Conservation (phyloP, 371 early-diverging fungal genomes). For the Syncephalastrum sp. region DNA sequence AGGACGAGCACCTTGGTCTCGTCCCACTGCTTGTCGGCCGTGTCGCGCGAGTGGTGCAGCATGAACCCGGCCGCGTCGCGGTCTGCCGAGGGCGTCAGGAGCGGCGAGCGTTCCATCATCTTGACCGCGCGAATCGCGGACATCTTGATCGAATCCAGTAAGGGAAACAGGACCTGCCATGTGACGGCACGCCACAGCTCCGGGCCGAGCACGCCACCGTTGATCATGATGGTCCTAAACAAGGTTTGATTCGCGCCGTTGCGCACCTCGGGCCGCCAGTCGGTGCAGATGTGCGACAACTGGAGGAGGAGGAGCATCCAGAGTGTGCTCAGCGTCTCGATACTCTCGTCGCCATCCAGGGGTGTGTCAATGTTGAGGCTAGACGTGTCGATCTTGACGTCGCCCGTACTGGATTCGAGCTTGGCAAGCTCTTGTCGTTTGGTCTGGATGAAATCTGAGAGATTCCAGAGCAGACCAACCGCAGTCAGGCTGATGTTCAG, state of each 20-base stretch:
- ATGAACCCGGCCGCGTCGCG: conserved; percentile 44
- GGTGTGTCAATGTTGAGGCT: conserved; percentile 34
- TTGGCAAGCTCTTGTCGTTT: conserved; percentile 55
- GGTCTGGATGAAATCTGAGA: conserved; percentile 80
- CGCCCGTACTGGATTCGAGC: conserved; percentile 4
- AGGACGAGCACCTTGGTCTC: conserved; percentile 89
- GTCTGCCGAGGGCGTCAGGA: conserved; percentile 22
- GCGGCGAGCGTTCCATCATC: conserved; percentile 25
- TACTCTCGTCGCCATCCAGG: conserved; percentile 44
- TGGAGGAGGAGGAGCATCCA: conserved; percentile 88
- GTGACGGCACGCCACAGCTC: conserved; percentile 84
- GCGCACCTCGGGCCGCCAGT: conserved; percentile 89
- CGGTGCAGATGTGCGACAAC: conserved; percentile 82
- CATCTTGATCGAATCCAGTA: conserved; percentile 77
- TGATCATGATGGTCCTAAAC: conserved; percentile 89
- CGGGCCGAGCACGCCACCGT: conserved; percentile 67
- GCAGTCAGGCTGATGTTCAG: conserved; percentile 94
- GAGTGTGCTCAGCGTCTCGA: conserved; percentile 59
- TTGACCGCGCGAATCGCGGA: conserved; percentile 47
- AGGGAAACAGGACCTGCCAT: conserved; percentile 87
- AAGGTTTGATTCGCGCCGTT: conserved; percentile 94
- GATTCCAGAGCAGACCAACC: conserved; percentile 89
- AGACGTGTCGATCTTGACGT: conserved; percentile 31
- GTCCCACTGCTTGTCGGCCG: conserved; percentile 92
- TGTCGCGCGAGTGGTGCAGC: conserved; percentile 71